Evolutionary conservation across 2,329 filamentous ascomycete species (phyloP).

Genomic region (Verticillium longisporum): DNA sequence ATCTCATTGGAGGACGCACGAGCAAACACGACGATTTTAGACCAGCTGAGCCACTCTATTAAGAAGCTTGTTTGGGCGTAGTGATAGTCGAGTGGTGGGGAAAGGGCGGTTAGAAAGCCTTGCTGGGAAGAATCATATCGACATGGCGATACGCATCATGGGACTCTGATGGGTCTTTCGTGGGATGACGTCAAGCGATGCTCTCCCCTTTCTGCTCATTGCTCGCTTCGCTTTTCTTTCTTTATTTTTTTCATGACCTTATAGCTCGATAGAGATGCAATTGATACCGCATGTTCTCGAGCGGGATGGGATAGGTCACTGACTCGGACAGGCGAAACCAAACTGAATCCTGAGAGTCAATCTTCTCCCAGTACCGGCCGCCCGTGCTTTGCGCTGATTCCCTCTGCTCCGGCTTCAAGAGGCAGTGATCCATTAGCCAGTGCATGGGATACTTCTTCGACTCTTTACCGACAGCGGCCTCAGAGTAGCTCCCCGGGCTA

Average conservation of each 20-base stretch:
- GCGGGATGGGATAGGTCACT: constrained; percentile 71
- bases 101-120: background rate
- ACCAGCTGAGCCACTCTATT: constrained; percentile 80
- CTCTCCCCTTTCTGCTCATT: background rate
- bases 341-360: constrained; percentile 67
- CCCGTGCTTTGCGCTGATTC: constrained; percentile 10
- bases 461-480: constrained; percentile 60
- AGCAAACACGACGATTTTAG: constrained; percentile 77
- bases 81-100: background rate
- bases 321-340: constrained; percentile 73
- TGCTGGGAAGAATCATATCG: background rate
- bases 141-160: background rate
- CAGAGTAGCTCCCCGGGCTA: constrained; percentile 89
- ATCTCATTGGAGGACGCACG: constrained; percentile 80
- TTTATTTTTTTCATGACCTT: background rate
- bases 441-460: constrained; percentile 80
- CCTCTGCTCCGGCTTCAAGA: constrained; percentile 42
- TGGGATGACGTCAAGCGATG: background rate
- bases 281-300: constrained; percentile 96
- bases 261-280: constrained; percentile 65
- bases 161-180: background rate
- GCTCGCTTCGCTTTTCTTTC: background rate
- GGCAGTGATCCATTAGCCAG: constrained; percentile 79
- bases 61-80: constrained; percentile 86
- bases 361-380: constrained; percentile 59